Evolutionary conservation across 768 basidiomycete species (phyloP), one percentile per base, ranked within the genome.

Genomic region (Boletus tylopilopsis): DNA sequence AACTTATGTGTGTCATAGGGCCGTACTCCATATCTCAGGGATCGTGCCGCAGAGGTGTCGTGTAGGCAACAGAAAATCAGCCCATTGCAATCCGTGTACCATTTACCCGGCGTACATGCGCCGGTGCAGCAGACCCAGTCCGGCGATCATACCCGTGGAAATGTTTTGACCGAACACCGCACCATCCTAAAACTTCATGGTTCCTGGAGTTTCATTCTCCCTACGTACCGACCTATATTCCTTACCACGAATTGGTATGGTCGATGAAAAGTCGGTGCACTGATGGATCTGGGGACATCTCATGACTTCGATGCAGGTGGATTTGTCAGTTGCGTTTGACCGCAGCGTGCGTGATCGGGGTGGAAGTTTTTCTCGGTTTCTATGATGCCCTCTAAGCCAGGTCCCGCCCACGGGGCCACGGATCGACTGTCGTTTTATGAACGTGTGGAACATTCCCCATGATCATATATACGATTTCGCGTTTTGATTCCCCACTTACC

Each of bases 361-460:
- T 34, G 29, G 32, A 29, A 47, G 12, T 42, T 39, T 47, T 35
- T 42, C 35, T 30, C 24, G 45, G 49, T 25, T 41, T 24, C n/a
- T 24, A 34, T 27, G 11, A 30, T 30, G 29, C 30, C 49, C 7
- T 41, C 27, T 24, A 21, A 3, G 21, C 24, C 41, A 30, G 21
- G 36, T 7, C 29, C 39, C 22, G 22, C 36, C 19, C 16, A 34
- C 25, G 29, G 16, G 13, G 34, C 24, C 43, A 21, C 34, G 25
- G 36, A n/a, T 22, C 19, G 19, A 42, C 19, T 38, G 46, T 18
- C 21, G 33, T 40, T 43, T 46, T 53, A 37, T 50, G 56, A 42
- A 29, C 47, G 36, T 23, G 40, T n/a, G 50, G 44, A 35, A 13
- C 15, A 9, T 15, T 6, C 6, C 38, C 40, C 16, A n/a, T 30